phyloP scores from a whole-genome alignment of 164 flowering plant genomes.

The Magnolia officinalis region DNA sequence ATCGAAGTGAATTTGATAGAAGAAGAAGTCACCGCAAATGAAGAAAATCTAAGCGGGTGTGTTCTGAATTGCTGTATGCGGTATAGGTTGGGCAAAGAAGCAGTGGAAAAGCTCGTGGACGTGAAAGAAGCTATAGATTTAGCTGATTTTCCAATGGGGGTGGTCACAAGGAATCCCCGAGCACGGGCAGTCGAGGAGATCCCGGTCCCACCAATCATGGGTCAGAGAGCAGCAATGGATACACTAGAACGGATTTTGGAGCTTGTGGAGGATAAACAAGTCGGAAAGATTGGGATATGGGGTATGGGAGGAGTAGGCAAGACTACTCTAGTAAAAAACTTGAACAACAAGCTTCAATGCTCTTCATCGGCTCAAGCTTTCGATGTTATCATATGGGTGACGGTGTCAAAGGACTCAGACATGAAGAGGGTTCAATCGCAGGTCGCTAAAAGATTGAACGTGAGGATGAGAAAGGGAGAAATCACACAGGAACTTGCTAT shows the following conservation, averaged over 20 bases:
- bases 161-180: too few species aligned
- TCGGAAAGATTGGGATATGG: neutral
- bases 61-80: too few species aligned
- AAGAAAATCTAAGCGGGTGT: too few species aligned
- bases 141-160: too few species aligned
- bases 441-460: neutral
- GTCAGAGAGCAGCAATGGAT: neutral
- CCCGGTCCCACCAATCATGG: neutral
- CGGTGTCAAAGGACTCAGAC: neutral
- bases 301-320: slow-evolving; percentile 14
- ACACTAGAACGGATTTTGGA: neutral
- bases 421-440: neutral
- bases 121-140: too few species aligned
- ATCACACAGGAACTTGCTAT: neutral
- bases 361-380: neutral
- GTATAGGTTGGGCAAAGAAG: too few species aligned
- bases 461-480: neutral
- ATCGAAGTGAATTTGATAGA: too few species aligned
- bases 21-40: too few species aligned
- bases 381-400: neutral
- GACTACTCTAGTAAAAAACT: neutral
- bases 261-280: neutral
- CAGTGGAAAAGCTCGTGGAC: too few species aligned
- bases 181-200: too few species aligned
- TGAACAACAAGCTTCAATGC: neutral